Evolutionary conservation across 148 eudicot species (phyloP), one percentile per base, ranked within the genome.

Genomic region (Drosera capensis): DNA sequence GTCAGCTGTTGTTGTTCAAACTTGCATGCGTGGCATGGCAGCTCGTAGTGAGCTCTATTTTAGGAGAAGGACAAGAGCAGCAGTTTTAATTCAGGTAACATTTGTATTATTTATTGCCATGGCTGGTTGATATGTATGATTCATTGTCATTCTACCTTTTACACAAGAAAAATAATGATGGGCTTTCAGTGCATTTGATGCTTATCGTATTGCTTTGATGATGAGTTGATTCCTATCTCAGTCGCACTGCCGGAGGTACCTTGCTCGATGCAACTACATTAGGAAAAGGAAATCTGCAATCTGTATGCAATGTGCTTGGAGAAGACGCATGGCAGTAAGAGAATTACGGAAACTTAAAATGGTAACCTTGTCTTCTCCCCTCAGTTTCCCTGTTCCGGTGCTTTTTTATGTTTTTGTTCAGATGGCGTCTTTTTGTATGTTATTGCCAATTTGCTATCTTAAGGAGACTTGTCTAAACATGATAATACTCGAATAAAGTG

Each of bases 1-100:
- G 53, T 88, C 87, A 16, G 74, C 81, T 56, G 31, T 70, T 48
- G 44, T 45, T 19, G 48, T 88, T 48, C 84, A 83, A 66, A 45
- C 75, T 34, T 86, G 78, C 61, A 64, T 88, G 64, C 79, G 93
- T 43, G 79, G 72, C 11, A 68, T 71, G 79, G 68, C 69, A 73
- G 86, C 87, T 66, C 74, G 80, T 14, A 43, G 41, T 45, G 75
- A 75, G 63, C 73, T 80, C 57, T 48, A 16, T 46, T 62, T 57
- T 30, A 66, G 70, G 62, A 84, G 50, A 66, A 56, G 47, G 64
- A 71, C 54, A 28, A 51, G 38, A 46, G 94, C 87, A 55, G 82
- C 93, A 18, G 63, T 67, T 56, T 17, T 50, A 21, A 80, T 84
- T 54, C 95, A 88, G 92, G 97, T 88, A 61, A 40, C 40, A 18